Evolutionary conservation across 768 basidiomycete species (phyloP).

Genomic region (Macrolepiota fuliginosa): DNA sequence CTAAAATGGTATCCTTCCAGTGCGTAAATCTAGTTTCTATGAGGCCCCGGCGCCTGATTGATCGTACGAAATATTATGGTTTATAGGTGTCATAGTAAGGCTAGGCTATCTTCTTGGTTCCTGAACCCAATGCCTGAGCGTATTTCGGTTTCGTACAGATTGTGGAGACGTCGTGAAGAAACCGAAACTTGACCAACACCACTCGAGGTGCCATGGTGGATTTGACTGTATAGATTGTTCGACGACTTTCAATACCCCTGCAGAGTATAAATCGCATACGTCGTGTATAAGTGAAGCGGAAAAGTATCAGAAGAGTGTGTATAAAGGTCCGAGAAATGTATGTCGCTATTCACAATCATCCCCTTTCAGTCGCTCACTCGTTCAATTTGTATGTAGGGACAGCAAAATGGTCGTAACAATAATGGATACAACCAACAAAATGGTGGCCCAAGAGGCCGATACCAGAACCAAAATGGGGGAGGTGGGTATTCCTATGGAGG

Average conservation of each 20-base stretch:
- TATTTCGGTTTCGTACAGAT: conserved; percentile 31
- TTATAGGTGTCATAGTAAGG: conserved; percentile 69
- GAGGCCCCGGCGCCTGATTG: background rate
- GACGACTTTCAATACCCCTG: conserved; percentile 73
- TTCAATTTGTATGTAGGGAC: background rate
- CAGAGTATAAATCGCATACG: conserved; percentile 80
- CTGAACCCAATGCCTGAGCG: background rate
- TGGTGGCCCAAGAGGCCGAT: background rate
- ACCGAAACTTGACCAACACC: conserved; percentile 86
- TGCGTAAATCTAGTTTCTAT: conserved; percentile 13
- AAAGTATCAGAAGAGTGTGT: conserved; percentile 87
- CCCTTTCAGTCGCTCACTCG: background rate
- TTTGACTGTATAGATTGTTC: conserved; percentile 90
- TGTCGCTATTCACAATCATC: conserved; percentile 14
- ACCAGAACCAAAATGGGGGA: background rate
- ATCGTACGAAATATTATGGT: background rate
- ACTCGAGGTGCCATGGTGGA: conserved; percentile 54
- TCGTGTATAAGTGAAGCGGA: conserved; percentile 88
- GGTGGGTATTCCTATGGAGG: conserved; percentile 3
- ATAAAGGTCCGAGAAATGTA: conserved; percentile 74
- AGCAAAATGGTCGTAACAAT: background rate
- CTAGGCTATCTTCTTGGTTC: background rate
- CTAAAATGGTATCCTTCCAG: conserved; percentile 31
- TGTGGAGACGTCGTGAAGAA: conserved; percentile 92
- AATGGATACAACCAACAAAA: background rate